Evolutionary conservation across 2,329 filamentous ascomycete genomes (phyloP).

Genomic region (Coniochaeta sp.): DNA sequence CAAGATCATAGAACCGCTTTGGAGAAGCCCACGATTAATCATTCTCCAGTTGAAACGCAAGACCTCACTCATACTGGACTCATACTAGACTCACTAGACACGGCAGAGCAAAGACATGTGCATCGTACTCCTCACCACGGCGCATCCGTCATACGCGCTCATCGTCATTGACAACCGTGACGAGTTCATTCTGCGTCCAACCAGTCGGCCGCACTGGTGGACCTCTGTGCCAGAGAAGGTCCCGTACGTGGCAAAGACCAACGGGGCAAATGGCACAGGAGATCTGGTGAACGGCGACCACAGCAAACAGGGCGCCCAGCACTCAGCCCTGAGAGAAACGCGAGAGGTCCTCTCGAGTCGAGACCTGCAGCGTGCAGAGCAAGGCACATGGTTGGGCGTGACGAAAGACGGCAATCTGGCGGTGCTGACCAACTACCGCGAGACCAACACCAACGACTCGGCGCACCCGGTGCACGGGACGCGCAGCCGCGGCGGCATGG

Average conservation of each 20-base stretch:
- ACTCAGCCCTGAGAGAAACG: constrained; percentile 3
- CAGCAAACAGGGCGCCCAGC: neutral
- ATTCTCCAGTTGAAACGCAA: neutral
- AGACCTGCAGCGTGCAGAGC: constrained; percentile 53
- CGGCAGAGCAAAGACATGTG: constrained; percentile 47
- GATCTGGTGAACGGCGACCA: constrained; percentile 6
- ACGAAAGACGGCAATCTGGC: constrained; percentile 52
- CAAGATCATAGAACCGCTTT: neutral
- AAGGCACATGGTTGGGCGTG: constrained; percentile 60
- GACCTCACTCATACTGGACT: too few relatives aligned
- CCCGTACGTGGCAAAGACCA: constrained; percentile 10
- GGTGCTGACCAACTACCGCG: constrained; percentile 60
- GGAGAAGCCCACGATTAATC: neutral
- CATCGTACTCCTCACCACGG: constrained; percentile 67
- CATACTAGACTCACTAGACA: neutral
- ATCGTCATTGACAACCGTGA: constrained; percentile 75
- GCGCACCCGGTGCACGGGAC: constrained; percentile 44
- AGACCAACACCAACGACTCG: constrained; percentile 40
- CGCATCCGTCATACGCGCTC: constrained; percentile 67
- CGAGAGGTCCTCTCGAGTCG: constrained; percentile 47
- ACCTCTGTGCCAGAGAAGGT: constrained; percentile 31
- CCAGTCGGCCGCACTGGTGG: constrained; percentile 59
- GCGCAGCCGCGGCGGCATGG: constrained; percentile 55
- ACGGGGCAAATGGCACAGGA: constrained; percentile 6
- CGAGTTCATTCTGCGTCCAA: constrained; percentile 60